phyloP scores from a whole-genome alignment of 768 basidiomycete genomes.

The Russula ochroleuca region DNA sequence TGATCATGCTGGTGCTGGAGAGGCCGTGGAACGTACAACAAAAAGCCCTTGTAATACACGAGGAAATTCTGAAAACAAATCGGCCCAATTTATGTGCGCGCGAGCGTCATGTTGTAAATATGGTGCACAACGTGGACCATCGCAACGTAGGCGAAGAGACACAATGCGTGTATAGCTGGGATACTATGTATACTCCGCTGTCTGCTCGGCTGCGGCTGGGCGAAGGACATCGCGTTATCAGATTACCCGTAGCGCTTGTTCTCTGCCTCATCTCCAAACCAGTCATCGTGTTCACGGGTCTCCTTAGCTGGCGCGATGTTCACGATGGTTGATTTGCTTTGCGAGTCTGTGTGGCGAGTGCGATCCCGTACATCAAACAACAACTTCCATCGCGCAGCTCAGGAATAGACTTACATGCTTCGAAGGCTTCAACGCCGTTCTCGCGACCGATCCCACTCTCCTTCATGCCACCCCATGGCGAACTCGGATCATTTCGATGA shows the following conservation, averaged over 20 bases:
- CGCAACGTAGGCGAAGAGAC: too few species aligned
- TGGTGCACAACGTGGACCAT: too few species aligned
- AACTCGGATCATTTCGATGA: conserved; percentile 85
- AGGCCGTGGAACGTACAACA: too few species aligned
- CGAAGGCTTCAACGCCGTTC: conserved; percentile 77
- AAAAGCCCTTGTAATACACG: too few species aligned
- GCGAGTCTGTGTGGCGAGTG: conserved; percentile 53
- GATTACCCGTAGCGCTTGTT: conserved; percentile 59
- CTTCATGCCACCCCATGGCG: conserved; percentile 91
- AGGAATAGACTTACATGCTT: conserved; percentile 55
- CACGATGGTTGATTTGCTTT: conserved; percentile 77
- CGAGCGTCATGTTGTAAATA: too few species aligned
- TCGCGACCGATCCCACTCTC: conserved; percentile 84
- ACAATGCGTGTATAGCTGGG: too few species aligned
- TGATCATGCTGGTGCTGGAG: too few species aligned
- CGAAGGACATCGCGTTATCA: too few species aligned
- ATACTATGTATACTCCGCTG: too few species aligned
- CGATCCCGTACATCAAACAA: conserved; percentile 12
- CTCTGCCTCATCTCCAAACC: conserved; percentile 63
- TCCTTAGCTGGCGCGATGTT: conserved; percentile 65
- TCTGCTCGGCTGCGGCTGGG: too few species aligned
- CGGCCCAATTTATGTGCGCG: too few species aligned
- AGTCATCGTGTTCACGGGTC: conserved; percentile 60
- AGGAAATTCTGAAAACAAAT: too few species aligned
- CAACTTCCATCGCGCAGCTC: neutral